Base-by-base conservation (phyloP, 2,329 filamentous ascomycete genomes). In the Hypoxylon sp. region DNA sequence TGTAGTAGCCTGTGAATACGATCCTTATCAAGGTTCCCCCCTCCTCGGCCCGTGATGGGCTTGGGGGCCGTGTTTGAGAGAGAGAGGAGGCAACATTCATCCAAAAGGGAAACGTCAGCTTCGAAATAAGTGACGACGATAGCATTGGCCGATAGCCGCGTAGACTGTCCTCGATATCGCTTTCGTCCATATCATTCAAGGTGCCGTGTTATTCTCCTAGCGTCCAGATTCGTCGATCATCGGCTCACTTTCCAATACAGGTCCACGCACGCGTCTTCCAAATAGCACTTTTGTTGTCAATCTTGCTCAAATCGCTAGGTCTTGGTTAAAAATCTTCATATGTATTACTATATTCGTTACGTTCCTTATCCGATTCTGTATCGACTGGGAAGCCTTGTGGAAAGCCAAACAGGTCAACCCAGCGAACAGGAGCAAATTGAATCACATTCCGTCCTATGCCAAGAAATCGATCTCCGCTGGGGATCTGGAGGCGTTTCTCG, bases 391-490 rank as follows among this genome's bases (percentile, higher is more conserved):
- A 25, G 9, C 5, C 5, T 6, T 5, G 9, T 6, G 21, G 11
- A 38, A 19, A 32, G 35, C 27, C 16, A 45, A 42, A 31, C 17
- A 31, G 15, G 31, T 19, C 34, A 21, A 21, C 20, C 16, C 17
- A 23, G 44, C 31, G 34, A 31, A 30, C n/a, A 37, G 40, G 23
- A 16, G 42, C 45, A 52, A 59, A 49, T 57, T 25, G 27, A 46
- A 53, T 41, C 36, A 27, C 42, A 44, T 50, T 49, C 52, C 53
- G 49, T 51, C 17, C 12, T n/a, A 35, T 48, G 56, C 56, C 56
- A 59, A 59, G 53, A 23, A n/a, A 53, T 15, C 51, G 53, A 59
- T 59, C 56, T 57, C 56, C 49, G 45, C 49, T 40, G 27, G 30
- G 46, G 49, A 59, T 59, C 56, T 57, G 45, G 41, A 46, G 42